A percentile compares a stretch with the other conserved stretches of the same genome.
Evolutionary conservation across 2,329 filamentous ascomycete species (phyloP).

Genomic region (Metarhizium guizhouense): DNA sequence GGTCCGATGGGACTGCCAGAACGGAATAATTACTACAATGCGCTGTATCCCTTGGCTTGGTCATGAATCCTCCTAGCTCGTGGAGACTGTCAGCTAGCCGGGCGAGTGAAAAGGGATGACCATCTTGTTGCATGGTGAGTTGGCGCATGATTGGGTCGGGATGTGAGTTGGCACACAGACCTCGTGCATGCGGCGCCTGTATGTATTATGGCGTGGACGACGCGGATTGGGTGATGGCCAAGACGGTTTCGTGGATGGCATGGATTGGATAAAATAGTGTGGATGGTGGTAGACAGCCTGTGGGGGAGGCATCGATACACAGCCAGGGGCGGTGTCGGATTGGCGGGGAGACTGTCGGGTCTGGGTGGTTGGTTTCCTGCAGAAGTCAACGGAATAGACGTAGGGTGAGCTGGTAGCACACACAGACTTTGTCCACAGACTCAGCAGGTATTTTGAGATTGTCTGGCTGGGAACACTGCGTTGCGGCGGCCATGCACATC

Average conservation of each 20-base stretch:
- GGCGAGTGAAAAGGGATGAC: neutral
- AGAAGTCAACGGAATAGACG: no score
- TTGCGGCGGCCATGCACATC: neutral
- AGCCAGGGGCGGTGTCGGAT: neutral
- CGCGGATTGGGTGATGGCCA: conserved; percentile 15
- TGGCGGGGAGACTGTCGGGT: neutral
- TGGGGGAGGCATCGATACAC: neutral
- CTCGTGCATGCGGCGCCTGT: conserved; percentile 12
- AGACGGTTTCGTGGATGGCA: conserved; percentile 11
- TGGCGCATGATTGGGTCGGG: conserved; percentile 20
- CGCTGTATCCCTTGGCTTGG: neutral
- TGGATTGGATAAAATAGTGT: conserved; percentile 10
- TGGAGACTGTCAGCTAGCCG: neutral
- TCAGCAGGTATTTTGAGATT: neutral
- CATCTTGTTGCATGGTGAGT: neutral
- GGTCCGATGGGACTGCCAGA: no score
- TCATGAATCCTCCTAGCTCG: neutral
- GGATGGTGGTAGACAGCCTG: neutral
- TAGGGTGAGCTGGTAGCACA: no score
- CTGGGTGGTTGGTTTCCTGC: neutral
- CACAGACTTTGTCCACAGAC: no score
- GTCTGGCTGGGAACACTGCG: neutral
- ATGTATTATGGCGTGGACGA: conserved; percentile 16
- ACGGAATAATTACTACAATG: neutral
- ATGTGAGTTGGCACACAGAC: conserved; percentile 15